Conservation (phyloP, 495 filamentous ascomycete genomes). For the Xylaria castorea region DNA sequence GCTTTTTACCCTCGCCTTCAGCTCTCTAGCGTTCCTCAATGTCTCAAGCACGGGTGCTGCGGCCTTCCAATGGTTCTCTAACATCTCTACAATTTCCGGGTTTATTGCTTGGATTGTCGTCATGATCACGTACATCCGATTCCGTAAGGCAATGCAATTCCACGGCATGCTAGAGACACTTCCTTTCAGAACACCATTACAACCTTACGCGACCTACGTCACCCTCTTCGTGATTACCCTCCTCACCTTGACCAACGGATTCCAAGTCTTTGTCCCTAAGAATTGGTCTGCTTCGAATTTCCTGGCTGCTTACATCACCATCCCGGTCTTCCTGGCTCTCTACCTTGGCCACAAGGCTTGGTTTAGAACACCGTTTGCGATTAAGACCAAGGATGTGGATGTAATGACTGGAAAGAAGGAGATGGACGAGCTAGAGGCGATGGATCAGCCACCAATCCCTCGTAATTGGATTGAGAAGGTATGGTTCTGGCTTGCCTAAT, state of each 20-base stretch:
- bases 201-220: constrained; percentile 52
- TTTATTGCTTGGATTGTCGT: constrained; percentile 59
- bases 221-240: constrained; percentile 46
- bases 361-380: constrained; percentile 41
- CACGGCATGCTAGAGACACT: constrained; percentile 46
- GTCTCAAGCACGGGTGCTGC: constrained; percentile 58
- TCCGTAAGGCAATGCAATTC: constrained; percentile 50
- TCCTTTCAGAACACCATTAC: constrained; percentile 48
- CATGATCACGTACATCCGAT: constrained; percentile 55
- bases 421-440: constrained; percentile 53
- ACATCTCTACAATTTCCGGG: constrained; percentile 56
- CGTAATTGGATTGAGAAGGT: constrained; percentile 49
- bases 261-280: constrained; percentile 49
- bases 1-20: constrained; percentile 58
- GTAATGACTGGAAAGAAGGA: constrained; percentile 57
- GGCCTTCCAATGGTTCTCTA: constrained; percentile 68
- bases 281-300: constrained; percentile 48
- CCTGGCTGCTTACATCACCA: constrained; percentile 56
- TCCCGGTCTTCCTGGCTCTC: constrained; percentile 50
- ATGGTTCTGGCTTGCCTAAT: constrained; percentile 57
- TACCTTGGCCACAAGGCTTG: constrained; percentile 52
- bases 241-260: constrained; percentile 57
- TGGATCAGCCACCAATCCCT: constrained; percentile 46
- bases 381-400: constrained; percentile 47
- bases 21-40: constrained; percentile 69